phyloP scores from a whole-genome alignment of 306 rosid genomes.

The Amphicarpaea edgeworthii region DNA sequence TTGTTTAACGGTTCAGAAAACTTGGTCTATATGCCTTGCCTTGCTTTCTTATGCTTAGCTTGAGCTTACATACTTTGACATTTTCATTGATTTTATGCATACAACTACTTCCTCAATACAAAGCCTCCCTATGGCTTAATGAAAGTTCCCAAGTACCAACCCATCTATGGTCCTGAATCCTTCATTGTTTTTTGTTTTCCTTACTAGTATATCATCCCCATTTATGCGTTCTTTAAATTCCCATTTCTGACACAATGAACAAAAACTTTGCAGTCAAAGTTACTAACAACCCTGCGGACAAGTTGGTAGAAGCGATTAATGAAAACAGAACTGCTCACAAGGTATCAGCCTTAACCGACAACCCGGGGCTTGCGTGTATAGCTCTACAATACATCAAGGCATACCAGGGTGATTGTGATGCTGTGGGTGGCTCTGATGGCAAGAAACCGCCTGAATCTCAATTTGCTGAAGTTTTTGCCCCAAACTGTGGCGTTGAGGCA shows the following conservation, averaged over 20 bases:
- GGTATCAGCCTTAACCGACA: constrained; percentile 45
- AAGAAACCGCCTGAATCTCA: constrained; percentile 86
- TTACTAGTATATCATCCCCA: neutral
- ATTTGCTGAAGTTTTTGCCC: constrained; percentile 79
- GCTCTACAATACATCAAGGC: constrained; percentile 94
- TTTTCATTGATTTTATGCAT: constrained; percentile 24
- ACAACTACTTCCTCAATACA: constrained; percentile 14
- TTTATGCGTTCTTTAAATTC: constrained; percentile 12
- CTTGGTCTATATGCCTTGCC: neutral
- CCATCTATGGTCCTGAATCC: constrained; percentile 25
- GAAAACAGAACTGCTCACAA: constrained; percentile 62
- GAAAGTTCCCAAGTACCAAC: constrained; percentile 27
- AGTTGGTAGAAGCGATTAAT: constrained; percentile 56
- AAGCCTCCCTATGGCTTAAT: constrained; percentile 16
- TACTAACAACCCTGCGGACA: constrained; percentile 61
- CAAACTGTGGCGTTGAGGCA: constrained; percentile 72
- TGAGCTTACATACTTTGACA: constrained; percentile 11
- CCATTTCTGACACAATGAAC: constrained; percentile 33
- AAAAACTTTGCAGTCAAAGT: constrained; percentile 51
- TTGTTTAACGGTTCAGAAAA: neutral
- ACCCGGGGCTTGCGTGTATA: constrained; percentile 85
- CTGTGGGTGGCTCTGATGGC: constrained; percentile 84
- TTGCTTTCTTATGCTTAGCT: constrained; percentile 29
- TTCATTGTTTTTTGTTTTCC: constrained; percentile 4
- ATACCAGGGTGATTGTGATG: constrained; percentile 73